Evolutionary conservation across 371 early-diverging fungal genomes (phyloP).

Genomic region (Paraphysoderma sedebokerense): DNA sequence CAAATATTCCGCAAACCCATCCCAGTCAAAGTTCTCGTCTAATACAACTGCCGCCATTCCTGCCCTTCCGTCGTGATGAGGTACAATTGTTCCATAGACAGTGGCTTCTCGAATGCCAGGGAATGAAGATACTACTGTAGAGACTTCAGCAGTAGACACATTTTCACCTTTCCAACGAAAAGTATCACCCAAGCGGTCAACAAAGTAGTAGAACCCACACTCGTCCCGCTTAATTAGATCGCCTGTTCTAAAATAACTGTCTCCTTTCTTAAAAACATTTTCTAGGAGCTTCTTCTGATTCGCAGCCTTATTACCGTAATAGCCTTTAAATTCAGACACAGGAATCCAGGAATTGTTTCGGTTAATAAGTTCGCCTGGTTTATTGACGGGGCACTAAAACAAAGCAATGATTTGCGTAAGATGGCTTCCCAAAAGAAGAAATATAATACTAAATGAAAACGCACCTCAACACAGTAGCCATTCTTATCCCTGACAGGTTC

Average conservation of each 20-base stretch:
- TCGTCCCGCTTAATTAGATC: constrained; percentile 35
- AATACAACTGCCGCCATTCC: constrained; percentile 50
- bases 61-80: constrained; percentile 43
- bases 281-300: constrained; percentile 26
- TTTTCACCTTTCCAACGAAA: constrained; percentile 58
- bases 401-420: too few relatives aligned
- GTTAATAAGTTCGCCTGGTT: constrained; percentile 30
- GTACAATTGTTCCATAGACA: constrained; percentile 35
- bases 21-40: constrained; percentile 6
- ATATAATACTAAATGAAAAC: background rate
- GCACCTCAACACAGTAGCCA: constrained; percentile 24
- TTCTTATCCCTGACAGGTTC: constrained; percentile 16
- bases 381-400: constrained; percentile 14
- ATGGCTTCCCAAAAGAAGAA: too few relatives aligned
- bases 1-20: constrained; percentile 12
- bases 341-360: constrained; percentile 10
- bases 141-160: constrained; percentile 45
- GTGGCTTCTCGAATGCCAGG: constrained; percentile 40
- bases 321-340: constrained; percentile 16
- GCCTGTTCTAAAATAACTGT: constrained; percentile 42
- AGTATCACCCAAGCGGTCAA: constrained; percentile 53
- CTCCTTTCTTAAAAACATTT: constrained; percentile 19
- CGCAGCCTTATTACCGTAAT: constrained; percentile 22
- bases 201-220: constrained; percentile 46
- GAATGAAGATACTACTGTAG: constrained; percentile 30